Percentiles rank a stretch among this genome's conserved stretches.
Evolutionary conservation across 202 grass and related monocot species (phyloP).

Genomic region (Carex arenaria): DNA sequence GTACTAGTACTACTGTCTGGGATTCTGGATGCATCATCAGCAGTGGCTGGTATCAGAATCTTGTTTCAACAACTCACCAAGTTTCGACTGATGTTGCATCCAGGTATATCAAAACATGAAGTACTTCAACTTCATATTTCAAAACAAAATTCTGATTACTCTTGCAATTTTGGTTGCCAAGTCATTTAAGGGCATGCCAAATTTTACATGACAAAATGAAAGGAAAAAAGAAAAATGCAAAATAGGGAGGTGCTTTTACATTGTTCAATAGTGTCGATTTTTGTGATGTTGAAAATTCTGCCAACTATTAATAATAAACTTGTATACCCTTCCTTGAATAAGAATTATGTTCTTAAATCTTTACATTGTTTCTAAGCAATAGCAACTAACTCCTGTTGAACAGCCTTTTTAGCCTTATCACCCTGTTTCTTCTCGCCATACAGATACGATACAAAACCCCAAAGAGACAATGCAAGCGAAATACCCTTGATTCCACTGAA

Average conservation of each 20-base stretch:
- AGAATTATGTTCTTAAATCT: background rate
- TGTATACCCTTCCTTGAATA: too few relatives aligned
- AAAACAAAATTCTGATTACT: background rate
- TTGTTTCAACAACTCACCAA: background rate
- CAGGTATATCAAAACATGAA: too few relatives aligned
- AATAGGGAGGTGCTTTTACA: background rate
- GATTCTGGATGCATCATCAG: background rate
- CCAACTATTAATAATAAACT: background rate
- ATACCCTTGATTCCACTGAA: constrained; percentile 59
- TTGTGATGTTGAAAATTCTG: background rate
- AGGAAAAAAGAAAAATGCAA: background rate
- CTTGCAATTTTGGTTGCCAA: background rate
- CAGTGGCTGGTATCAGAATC: background rate
- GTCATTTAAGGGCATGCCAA: background rate
- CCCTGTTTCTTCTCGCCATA: constrained; percentile 64
- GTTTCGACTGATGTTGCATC: too few relatives aligned
- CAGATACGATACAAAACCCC: constrained; percentile 78
- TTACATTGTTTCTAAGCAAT: background rate
- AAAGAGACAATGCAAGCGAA: constrained; percentile 45
- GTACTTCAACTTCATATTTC: too few relatives aligned
- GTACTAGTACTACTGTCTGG: too few relatives aligned
- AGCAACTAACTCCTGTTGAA: background rate
- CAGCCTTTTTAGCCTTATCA: constrained; percentile 23
- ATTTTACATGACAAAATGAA: background rate
- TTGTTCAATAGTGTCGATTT: background rate